Conservation (phyloP, 768 basidiomycete genomes). For the Pulveroboletus sp. region DNA sequence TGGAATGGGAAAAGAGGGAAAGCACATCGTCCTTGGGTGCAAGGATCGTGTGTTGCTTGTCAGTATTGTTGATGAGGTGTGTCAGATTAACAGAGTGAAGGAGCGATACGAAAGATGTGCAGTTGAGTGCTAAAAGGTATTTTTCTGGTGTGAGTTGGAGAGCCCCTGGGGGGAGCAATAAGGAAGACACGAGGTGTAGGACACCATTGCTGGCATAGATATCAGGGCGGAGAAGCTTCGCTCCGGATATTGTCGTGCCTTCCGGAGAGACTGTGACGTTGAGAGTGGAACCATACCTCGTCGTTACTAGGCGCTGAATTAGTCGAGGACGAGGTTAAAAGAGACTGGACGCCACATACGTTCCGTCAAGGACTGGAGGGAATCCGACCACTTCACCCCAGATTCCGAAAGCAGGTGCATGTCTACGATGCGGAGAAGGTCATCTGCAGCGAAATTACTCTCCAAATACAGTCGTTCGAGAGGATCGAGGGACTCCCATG, state of each 20-base stretch:
- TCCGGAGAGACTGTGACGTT: conserved; percentile 53
- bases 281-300: conserved; percentile 62
- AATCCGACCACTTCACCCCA: conserved; percentile 63
- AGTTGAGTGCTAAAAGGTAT: conserved; percentile 87
- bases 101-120: conserved; percentile 84
- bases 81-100: conserved; percentile 79
- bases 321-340: conserved; percentile 5
- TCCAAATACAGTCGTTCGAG: conserved; percentile 86
- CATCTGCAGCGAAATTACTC: conserved; percentile 80
- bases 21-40: conserved; percentile 89
- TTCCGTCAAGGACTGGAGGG: conserved; percentile 48
- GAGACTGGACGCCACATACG: conserved; percentile 40
- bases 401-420: conserved; percentile 66
- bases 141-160: conserved; percentile 90
- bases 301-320: conserved; percentile 51
- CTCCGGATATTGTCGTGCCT: conserved; percentile 52
- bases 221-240: conserved; percentile 68
- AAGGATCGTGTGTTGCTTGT: conserved; percentile 78
- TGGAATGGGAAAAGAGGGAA: conserved; percentile 44
- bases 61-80: conserved; percentile 64
- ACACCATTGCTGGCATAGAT: conserved; percentile 95
- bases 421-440: conserved; percentile 71
- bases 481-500: conserved; percentile 73
- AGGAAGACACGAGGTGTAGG: conserved; percentile 79
- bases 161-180: conserved; percentile 73